These are phyloP conservation scores for Aspergillus sp. DNA, from an alignment of 2,329 filamentous ascomycete species.

Conservation along the genomic window DNA sequence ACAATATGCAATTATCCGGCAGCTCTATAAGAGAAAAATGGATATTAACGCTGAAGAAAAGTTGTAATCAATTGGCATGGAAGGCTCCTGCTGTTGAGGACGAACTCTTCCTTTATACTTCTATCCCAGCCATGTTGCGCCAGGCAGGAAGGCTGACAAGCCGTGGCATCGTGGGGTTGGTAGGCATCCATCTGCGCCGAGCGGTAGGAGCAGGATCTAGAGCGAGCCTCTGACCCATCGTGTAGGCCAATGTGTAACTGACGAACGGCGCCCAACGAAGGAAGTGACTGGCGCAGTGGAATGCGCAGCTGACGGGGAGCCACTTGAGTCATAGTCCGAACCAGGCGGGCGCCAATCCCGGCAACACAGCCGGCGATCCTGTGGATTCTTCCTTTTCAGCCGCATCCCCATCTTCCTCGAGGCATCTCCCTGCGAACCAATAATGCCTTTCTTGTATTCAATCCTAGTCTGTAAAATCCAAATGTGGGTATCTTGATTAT, in stretches of 20 bases:
- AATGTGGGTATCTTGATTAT: constrained; percentile 1
- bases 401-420: background rate
- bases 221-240: background rate
- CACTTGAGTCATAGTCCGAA: background rate
- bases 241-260: background rate
- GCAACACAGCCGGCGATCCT: background rate
- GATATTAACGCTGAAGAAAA: background rate
- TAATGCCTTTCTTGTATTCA: background rate
- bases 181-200: background rate
- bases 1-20: background rate
- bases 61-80: background rate
- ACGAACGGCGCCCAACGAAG: background rate
- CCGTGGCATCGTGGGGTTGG: background rate
- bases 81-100: background rate
- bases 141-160: background rate
- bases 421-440: background rate
- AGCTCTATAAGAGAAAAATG: background rate
- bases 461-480: background rate
- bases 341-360: background rate
- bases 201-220: background rate
- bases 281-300: background rate
- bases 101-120: background rate
- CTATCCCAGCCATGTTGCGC: too few relatives aligned
- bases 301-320: background rate
- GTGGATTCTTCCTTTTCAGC: background rate